phyloP scores from a whole-genome alignment of 176 grass and related monocot genomes.

The Oryza brachyantha region DNA sequence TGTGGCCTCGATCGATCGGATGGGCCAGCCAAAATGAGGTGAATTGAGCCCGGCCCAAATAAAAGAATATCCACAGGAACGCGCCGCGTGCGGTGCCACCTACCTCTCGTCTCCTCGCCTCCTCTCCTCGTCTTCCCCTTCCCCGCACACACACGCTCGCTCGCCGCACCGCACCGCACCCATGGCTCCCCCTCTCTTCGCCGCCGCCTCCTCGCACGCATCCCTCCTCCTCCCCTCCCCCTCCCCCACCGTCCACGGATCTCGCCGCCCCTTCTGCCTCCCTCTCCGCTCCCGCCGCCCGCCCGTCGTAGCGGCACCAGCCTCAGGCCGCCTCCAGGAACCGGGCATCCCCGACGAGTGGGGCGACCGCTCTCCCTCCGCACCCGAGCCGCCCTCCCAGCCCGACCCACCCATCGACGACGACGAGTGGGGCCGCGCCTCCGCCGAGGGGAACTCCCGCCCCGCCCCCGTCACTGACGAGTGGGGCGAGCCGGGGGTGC shows the following conservation, averaged over 20 bases:
- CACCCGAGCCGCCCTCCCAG: constrained; percentile 21
- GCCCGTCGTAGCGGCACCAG: neutral
- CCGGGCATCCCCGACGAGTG: constrained; percentile 52
- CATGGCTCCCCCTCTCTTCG: constrained; percentile 39
- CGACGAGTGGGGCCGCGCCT: constrained; percentile 69
- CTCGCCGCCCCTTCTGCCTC: constrained; percentile 6
- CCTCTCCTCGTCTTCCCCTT: constrained; percentile 5
- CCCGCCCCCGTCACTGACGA: constrained; percentile 48
- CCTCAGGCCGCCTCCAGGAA: neutral
- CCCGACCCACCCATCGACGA: constrained; percentile 48
- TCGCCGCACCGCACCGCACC: too few relatives aligned
- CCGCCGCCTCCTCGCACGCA: constrained; percentile 39
- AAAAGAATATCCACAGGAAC: too few relatives aligned
- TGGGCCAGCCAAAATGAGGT: too few relatives aligned
- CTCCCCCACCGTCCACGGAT: neutral
- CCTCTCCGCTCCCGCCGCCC: neutral
- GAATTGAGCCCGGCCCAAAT: too few relatives aligned
- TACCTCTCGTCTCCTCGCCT: too few relatives aligned
- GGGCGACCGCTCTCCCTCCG: constrained; percentile 47
- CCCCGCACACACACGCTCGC: too few relatives aligned
- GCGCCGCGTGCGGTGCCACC: too few relatives aligned
- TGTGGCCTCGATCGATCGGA: too few relatives aligned
- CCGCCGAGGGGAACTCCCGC: constrained; percentile 17
- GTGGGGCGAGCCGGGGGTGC: constrained; percentile 60
- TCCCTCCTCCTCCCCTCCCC: constrained; percentile 33